Base-by-base conservation (phyloP, 2,329 filamentous ascomycete genomes). In the Pseudodiploospora longispora region DNA sequence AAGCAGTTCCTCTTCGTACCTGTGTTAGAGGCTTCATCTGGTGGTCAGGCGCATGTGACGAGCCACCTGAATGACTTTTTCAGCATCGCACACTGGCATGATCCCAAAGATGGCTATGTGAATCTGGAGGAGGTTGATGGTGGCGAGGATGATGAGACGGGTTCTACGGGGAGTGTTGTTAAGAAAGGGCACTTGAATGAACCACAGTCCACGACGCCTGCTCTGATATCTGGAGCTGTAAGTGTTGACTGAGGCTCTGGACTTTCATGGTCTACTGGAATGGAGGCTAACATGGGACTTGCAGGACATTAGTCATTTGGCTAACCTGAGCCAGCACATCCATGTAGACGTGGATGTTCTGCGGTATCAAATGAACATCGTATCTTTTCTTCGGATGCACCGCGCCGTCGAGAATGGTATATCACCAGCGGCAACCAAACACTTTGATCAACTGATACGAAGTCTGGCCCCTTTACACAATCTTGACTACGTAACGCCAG, bases 71-170 rank as follows among this genome's bases (percentile, higher is more conserved):
- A 89, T 55, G 88, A 97, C 47, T 80, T 86, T 51, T 83, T 97
- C 52, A 87, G 89, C 59, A 82, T 97, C 46, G 91, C 87, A 0
- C 90, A 97, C 62, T 87, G 82, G 67, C 89, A 97, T 56, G 76
- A 83, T 46, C 72, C 75, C 0, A 71, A 76, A 2, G 80, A 91
- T 59, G 87, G 84, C 0, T 84, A 89, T 49, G 74, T 81, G 4
- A 85, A 93, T 50, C 63, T 91, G 1, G 85, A 94, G 47, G 82
- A 87, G 32, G 50, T 58, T n/a, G 59, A 62, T 27, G 57, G 56
- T 28, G 61, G 59, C 30, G 56, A 54, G 27, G 55, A 50, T 44
- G 50, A 54, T 10, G 60, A 64, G 38, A 60, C 59, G 4, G 59
- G 57, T 4, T 71, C 69, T 2, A 66, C 61, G 7, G 59, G 57